Conservation (phyloP, 75 land plant species). For the Cunninghamia lanceolata region DNA sequence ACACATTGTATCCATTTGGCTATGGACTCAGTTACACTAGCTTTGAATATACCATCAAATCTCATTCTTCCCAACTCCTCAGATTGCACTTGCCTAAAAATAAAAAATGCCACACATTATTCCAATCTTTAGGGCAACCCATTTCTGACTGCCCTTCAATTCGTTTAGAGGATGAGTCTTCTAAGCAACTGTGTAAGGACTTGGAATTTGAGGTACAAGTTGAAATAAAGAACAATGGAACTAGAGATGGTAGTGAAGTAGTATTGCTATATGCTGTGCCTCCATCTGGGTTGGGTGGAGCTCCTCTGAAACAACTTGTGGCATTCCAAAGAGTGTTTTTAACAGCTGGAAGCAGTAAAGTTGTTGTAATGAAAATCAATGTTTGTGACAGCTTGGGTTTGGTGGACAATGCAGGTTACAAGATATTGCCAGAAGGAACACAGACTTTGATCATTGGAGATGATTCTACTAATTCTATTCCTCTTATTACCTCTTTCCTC, state of each 20-base stretch:
- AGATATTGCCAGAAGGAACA: constrained; percentile 16
- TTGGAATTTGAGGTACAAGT: constrained; percentile 12
- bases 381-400: constrained; percentile 24
- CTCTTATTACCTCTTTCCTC: too few relatives aligned
- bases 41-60: constrained; percentile 14
- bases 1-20: constrained; percentile 19
- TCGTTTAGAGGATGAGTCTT: background rate
- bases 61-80: background rate
- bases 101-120: constrained; percentile 5
- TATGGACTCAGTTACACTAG: constrained; percentile 36
- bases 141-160: background rate
- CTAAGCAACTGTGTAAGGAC: background rate
- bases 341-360: background rate
- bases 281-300: constrained; percentile 17
- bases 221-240: constrained; percentile 25
- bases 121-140: background rate
- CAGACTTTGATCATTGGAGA: constrained; percentile 21
- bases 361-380: constrained; percentile 15
- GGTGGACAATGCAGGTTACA: background rate
- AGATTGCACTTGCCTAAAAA: background rate
- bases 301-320: constrained; percentile 41
- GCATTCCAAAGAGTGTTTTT: constrained; percentile 34
- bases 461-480: background rate
- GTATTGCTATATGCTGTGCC: constrained; percentile 35
- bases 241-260: constrained; percentile 22